These are phyloP conservation scores for Cardamine chenopodiifolia DNA, from an alignment of 345 rosid genomes.

Conservation along the genomic window DNA sequence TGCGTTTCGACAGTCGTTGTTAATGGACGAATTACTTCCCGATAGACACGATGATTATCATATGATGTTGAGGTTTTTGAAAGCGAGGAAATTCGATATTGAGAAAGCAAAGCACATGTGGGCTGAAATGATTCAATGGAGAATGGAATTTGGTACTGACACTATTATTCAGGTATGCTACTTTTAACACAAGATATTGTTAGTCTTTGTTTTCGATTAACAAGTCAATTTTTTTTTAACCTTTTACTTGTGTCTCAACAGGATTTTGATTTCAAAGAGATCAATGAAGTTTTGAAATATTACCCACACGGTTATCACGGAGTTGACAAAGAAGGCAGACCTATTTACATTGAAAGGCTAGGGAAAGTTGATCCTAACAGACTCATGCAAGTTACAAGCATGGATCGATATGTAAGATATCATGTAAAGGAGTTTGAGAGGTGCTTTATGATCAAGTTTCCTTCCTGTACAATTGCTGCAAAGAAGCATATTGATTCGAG, in stretches of 20 bases:
- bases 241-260: slow-evolving; percentile 35
- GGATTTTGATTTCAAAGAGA: slow-evolving; percentile 92
- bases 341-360: slow-evolving; percentile 86
- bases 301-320: slow-evolving; percentile 97
- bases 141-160: slow-evolving; percentile 87
- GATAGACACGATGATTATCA: slow-evolving; percentile 82
- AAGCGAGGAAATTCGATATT: slow-evolving; percentile 89
- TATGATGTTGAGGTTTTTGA: slow-evolving; percentile 93
- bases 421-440: slow-evolving; percentile 98
- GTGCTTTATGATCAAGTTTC: slow-evolving; percentile 82
- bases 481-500: slow-evolving; percentile 97
- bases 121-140: slow-evolving; percentile 98
- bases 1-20: slow-evolving; percentile 74
- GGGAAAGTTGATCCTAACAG: slow-evolving; percentile 89
- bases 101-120: slow-evolving; percentile 97
- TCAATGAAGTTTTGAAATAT: slow-evolving; percentile 70
- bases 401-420: slow-evolving; percentile 88
- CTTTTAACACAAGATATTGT: slow-evolving; percentile 21
- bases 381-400: slow-evolving; percentile 90
- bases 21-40: slow-evolving; percentile 82
- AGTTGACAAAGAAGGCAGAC: slow-evolving; percentile 95
- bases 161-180: slow-evolving; percentile 69
- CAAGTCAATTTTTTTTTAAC: background rate
- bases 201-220: background rate
- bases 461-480: slow-evolving; percentile 92